phyloP scores from a whole-genome alignment of 805 yeast species.

The Jamesozyma lodderae region DNA sequence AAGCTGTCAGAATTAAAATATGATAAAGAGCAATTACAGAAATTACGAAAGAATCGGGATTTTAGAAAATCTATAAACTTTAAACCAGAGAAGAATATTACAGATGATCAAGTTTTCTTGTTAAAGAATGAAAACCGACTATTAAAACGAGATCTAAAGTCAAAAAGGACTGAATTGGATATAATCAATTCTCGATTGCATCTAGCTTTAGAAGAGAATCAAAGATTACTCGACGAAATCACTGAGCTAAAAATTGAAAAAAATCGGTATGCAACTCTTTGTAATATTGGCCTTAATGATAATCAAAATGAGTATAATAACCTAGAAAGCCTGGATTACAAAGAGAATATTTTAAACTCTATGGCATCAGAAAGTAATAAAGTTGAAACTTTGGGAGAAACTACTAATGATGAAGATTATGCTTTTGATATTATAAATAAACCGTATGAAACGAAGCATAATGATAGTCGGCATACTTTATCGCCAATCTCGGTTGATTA shows the following conservation, averaged over 20 bases:
- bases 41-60: conserved; percentile 12
- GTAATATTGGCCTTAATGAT: too few species aligned
- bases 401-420: neutral
- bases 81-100: neutral
- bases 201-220: conserved; percentile 1
- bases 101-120: conserved; percentile 5
- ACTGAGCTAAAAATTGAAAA: conserved; percentile 14
- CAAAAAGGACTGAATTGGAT: neutral
- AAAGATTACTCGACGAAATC: conserved; percentile 8
- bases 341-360: too few species aligned
- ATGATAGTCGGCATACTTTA: conserved; percentile 3
- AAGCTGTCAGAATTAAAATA: conserved; percentile 23
- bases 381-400: too few species aligned
- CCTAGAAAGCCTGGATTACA: too few species aligned
- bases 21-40: conserved; percentile 21
- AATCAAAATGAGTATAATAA: too few species aligned
- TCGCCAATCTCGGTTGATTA: conserved; percentile 28
- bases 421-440: neutral
- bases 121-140: conserved; percentile 6
- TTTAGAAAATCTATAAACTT: neutral
- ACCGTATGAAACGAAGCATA: neutral
- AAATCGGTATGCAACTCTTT: neutral
- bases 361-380: too few species aligned
- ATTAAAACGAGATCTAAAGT: conserved; percentile 3
- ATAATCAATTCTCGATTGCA: conserved; percentile 1